A percentile compares a stretch with the other conserved stretches of the same genome.
Evolutionary conservation across 108 stramenopile species (phyloP).

Genomic region (Cyclostephanos tholiformis): DNA sequence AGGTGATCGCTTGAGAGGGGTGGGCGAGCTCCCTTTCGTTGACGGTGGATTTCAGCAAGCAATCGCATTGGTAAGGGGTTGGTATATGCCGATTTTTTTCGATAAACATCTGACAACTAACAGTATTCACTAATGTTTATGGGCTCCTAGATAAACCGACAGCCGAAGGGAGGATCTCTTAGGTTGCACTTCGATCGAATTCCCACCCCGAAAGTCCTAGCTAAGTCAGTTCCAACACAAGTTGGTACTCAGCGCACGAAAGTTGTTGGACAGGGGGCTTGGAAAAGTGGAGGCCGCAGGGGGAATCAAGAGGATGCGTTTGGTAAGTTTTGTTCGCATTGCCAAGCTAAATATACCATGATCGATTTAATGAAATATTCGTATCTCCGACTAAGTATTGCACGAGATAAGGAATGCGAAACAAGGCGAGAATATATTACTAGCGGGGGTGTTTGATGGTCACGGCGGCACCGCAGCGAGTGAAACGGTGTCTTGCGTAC

Average conservation of each 20-base stretch:
- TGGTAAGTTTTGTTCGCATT: conserved; percentile 32
- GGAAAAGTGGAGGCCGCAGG: conserved; percentile 74
- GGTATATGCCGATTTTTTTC: neutral
- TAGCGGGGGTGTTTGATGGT: conserved; percentile 85
- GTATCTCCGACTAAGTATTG: conserved; percentile 39
- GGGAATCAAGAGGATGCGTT: conserved; percentile 77
- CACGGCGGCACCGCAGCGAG: conserved; percentile 77
- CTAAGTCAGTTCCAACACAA: conserved; percentile 7
- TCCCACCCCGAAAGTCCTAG: neutral
- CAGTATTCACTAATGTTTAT: neutral
- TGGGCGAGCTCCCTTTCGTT: conserved; percentile 74
- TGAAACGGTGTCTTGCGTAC: conserved; percentile 50
- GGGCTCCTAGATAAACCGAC: conserved; percentile 26
- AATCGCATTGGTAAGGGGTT: conserved; percentile 55
- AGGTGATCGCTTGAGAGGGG: conserved; percentile 73
- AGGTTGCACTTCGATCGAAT: conserved; percentile 78
- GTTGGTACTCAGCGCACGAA: conserved; percentile 9
- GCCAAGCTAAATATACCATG: neutral
- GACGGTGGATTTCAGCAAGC: conserved; percentile 74
- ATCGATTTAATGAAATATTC: neutral
- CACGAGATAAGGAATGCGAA: conserved; percentile 63
- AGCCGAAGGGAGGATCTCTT: conserved; percentile 44
- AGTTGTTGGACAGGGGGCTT: conserved; percentile 69
- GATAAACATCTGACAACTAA: neutral
- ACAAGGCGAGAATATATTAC: conserved; percentile 53